Evolutionary conservation across 2,329 filamentous ascomycete genomes (phyloP), one percentile per base, ranked within the genome.

Genomic region (Epichloe coenophiala): DNA sequence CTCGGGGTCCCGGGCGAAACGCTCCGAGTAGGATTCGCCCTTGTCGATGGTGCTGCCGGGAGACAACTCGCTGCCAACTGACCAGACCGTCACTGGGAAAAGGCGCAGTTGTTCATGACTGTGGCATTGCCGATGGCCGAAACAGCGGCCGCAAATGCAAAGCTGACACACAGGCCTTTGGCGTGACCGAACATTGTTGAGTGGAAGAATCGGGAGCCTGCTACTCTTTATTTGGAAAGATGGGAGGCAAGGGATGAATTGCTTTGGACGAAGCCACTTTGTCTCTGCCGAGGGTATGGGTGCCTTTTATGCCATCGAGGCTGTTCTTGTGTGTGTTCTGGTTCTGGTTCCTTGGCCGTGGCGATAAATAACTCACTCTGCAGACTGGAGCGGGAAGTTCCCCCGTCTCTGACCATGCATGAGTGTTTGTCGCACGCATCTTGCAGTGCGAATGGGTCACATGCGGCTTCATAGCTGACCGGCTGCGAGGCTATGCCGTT

Each of bases 81-180:
- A 66, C 67, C 67, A 70, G 55, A 67, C 45, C 19, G 64, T 63
- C n/a, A 69, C 65, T 40, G 59, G 49, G 48, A 59, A 17, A 59
- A 17, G 17, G 43, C 19, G 61, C 68, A 70, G 45, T 64, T 61
- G 61, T 71, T 71, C 52, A 59, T 53, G 49, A 70, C 66, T 37
- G 55, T 54, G 42, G 68, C 67, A 13, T 55, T 58, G 59, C 66
- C 67, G 38, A 66, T 42, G 35, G 56, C 51, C 17, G 47, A 53
- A 36, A 54, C 53, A 17, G 53, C 44, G 2, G 41, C 43, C 13
- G 54, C 48, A 5, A 55, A 31, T 36, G 50, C 41, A 15, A 54
- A 17, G 33, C 39, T 39, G 41, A 54, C 35, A 17, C 47, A 45
- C 21, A 59, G 31, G 37, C 48, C 40, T 47, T 49, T 51, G 43